Evolutionary conservation across 352 stramenopile species (phyloP), one percentile per base, ranked within the genome.

Genomic region (Phytophthora ramorum): DNA sequence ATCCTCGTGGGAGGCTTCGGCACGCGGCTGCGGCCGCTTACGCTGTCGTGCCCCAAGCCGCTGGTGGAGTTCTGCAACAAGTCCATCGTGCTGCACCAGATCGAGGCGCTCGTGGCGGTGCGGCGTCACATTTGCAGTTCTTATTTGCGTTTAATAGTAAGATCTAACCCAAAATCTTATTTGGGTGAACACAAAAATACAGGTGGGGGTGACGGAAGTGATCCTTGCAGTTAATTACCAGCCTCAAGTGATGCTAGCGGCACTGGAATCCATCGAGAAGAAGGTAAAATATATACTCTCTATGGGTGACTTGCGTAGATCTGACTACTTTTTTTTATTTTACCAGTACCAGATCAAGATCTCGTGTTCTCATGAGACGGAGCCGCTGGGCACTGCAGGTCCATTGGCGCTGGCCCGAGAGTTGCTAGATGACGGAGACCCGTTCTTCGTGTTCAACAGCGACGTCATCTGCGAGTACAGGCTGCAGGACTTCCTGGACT

Each of bases 41-140:
- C 90, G 50, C 87, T 97, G 43, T 96, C 89, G 46, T 96, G 86
- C 41, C 87, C 90, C 45, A 97, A 96, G 78, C 90, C 90, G 28
- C 76, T 97, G 22, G 90, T 97, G 41, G 90, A 97, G 66, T 97
- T 97, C 74, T 95, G 87, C 76, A 97, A 97, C 77, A 96, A 96
- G 52, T 88, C 90, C 9, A 93, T 97, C 61, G 85, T 97, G 12
- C 46, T 92, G 69, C 89, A 97, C 66, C 90, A 97, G 73, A 93
- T 97, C 41, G 85, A 96, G 69, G 90, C 89, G 51, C 86, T 97
- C 37, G 86, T 93, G 16, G 82, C 70, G 56, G 88, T 94, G 35
- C 46, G 75, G 67, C 2, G 10, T 0, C 12, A 9, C 28, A 26
- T 13, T 13, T 4, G 8, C 41, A 47, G 41, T 12, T 47, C 41